Percentiles rank a stretch among this genome's conserved stretches.
Conservation (phyloP, 331 rosid species). For the Quercus phellos region DNA sequence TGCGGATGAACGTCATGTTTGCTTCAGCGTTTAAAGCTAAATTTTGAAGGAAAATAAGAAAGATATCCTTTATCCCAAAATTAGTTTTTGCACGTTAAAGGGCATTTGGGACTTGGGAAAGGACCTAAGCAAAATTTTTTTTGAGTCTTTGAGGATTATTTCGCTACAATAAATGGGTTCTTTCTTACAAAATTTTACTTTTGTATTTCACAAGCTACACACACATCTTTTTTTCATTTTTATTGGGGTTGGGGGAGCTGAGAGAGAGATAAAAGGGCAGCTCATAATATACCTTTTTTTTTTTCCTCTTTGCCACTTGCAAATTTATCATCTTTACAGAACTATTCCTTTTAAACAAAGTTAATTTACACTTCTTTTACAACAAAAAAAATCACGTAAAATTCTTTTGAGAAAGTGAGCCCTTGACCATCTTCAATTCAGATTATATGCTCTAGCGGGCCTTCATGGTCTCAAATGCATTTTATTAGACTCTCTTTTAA, state of each 20-base stretch:
- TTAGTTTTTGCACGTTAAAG: background rate
- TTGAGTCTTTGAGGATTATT: background rate
- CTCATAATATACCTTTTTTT: constrained; percentile 21
- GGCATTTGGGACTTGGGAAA: background rate
- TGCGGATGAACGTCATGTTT: too few species aligned
- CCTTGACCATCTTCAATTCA: constrained; percentile 36
- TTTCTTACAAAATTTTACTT: background rate
- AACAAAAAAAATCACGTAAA: constrained; percentile 35
- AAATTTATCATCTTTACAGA: constrained; percentile 47
- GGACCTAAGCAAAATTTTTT: background rate
- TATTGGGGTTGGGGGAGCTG: background rate
- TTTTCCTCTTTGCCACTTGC: constrained; percentile 36
- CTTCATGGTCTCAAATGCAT: constrained; percentile 25
- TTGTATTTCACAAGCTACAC: background rate
- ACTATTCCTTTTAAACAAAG: constrained; percentile 47
- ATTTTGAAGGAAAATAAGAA: background rate
- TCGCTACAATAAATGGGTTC: background rate
- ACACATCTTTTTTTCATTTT: background rate
- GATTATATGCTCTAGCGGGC: constrained; percentile 23
- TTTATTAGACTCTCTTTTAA: constrained; percentile 28
- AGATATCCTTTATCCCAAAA: background rate
- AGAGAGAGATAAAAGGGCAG: background rate
- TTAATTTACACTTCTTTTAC: constrained; percentile 49
- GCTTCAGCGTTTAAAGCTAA: background rate
- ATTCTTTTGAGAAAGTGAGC: constrained; percentile 41